Percentiles rank a stretch among this genome's conserved stretches.
These are phyloP conservation scores for Jaenimonas drosophilae DNA, from an alignment of 208 protist species.

Conservation along the genomic window DNA sequence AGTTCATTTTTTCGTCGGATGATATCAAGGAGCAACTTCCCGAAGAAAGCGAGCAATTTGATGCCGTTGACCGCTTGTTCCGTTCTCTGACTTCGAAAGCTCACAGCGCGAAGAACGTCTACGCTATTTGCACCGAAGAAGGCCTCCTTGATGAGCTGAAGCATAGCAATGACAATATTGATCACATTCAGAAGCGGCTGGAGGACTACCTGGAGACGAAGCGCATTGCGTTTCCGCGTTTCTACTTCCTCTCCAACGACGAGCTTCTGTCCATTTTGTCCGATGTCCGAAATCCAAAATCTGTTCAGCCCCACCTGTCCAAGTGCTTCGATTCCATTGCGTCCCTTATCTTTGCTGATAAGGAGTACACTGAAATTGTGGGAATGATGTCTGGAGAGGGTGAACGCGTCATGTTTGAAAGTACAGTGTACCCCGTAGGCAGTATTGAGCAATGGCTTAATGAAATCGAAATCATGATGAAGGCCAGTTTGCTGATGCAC, in stretches of 20 bases:
- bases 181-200: constrained; percentile 93
- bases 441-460: constrained; percentile 94
- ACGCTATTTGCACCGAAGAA: constrained; percentile 75
- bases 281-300: constrained; percentile 92
- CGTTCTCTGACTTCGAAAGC: constrained; percentile 83
- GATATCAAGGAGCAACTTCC: constrained; percentile 95
- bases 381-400: constrained; percentile 89
- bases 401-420: constrained; percentile 86
- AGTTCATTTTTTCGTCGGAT: constrained; percentile 96
- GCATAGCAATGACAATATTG: constrained; percentile 81
- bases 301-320: constrained; percentile 93
- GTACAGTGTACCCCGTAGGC: constrained; percentile 78
- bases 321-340: constrained; percentile 97
- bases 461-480: constrained; percentile 92
- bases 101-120: constrained; percentile 79
- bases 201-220: constrained; percentile 97
- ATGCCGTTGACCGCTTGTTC: constrained; percentile 85
- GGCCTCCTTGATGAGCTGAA: constrained; percentile 75
- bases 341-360: constrained; percentile 68
- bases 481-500: constrained; percentile 80
- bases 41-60: constrained; percentile 86
- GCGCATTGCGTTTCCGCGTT: constrained; percentile 92
- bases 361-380: constrained; percentile 70
- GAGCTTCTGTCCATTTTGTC: constrained; percentile 97
- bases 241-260: constrained; percentile 98